phyloP scores from a whole-genome alignment of 805 yeast genomes.

The Kregervanrija delftensis region DNA sequence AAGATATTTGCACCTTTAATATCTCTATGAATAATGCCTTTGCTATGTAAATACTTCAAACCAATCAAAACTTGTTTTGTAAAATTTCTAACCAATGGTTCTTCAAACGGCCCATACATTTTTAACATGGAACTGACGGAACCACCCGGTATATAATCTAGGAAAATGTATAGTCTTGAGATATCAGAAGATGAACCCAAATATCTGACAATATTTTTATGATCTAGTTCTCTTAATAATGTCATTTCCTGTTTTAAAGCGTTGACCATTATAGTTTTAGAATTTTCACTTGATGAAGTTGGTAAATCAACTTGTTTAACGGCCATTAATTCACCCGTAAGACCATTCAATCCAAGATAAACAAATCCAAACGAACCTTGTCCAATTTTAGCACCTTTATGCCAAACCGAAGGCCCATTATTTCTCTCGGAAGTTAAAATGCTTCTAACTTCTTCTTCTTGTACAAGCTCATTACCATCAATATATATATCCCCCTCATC shows the following conservation, averaged over 20 bases:
- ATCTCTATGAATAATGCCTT: slow-evolving; percentile 55
- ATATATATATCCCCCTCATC: slow-evolving; percentile 13
- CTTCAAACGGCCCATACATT: slow-evolving; percentile 57
- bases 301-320: slow-evolving; percentile 87
- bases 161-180: slow-evolving; percentile 66
- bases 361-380: slow-evolving; percentile 95
- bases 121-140: slow-evolving; percentile 47
- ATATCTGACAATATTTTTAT: slow-evolving; percentile 88
- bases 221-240: slow-evolving; percentile 70
- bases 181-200: slow-evolving; percentile 80
- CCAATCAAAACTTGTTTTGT: slow-evolving; percentile 51
- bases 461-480: slow-evolving; percentile 20
- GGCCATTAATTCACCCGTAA: slow-evolving; percentile 95
- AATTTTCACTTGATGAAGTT: slow-evolving; percentile 24
- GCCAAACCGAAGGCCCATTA: slow-evolving; percentile 75
- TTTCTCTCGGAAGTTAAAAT: slow-evolving; percentile 31
- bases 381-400: slow-evolving; percentile 88
- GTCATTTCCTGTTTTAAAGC: slow-evolving; percentile 80
- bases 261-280: slow-evolving; percentile 49
- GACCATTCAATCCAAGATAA: slow-evolving; percentile 82
- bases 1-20: slow-evolving; percentile 60
- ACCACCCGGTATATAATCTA: slow-evolving; percentile 42
- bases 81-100: slow-evolving; percentile 49
- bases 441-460: slow-evolving; percentile 27
- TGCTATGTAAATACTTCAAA: slow-evolving; percentile 47